Conservation (phyloP, 2,329 filamentous ascomycete genomes). For the Sporothrix variecibatus region DNA sequence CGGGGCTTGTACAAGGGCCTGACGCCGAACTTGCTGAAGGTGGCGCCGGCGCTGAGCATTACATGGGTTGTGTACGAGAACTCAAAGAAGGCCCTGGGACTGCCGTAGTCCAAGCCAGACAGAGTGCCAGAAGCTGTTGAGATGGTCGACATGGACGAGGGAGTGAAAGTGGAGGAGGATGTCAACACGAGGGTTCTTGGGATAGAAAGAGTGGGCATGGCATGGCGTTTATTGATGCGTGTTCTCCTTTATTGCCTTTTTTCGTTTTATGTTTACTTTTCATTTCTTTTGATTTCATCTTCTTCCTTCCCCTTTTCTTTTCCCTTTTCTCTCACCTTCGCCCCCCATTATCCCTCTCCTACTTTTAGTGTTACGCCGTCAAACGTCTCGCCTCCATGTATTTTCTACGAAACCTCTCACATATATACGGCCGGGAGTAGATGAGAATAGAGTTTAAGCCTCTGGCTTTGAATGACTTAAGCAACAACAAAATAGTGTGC, state of each 20-base stretch:
- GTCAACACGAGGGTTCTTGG: not conserved
- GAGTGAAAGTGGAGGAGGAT: not conserved
- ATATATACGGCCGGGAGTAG: slow-evolving; percentile 5
- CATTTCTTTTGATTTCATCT: not conserved
- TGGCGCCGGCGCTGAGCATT: slow-evolving; percentile 93
- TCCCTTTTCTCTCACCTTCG: not conserved
- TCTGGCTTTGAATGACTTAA: not conserved
- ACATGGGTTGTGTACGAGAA: slow-evolving; percentile 94
- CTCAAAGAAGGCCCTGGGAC: slow-evolving; percentile 69
- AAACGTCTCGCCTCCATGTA: slow-evolving; percentile 10
- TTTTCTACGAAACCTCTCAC: not conserved
- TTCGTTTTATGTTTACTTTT: not conserved
- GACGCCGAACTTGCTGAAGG: slow-evolving; percentile 93
- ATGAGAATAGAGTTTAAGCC: not conserved
- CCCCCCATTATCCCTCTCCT: not conserved
- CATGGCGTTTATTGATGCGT: slow-evolving; percentile 2
- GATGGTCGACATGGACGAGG: not conserved
- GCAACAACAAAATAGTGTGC: not conserved
- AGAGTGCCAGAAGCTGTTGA: not conserved
- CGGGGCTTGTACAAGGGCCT: slow-evolving; percentile 91
- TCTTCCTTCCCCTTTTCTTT: not conserved
- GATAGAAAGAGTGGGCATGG: slow-evolving; percentile 12
- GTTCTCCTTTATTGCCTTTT: not conserved
- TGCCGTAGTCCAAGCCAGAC: slow-evolving; percentile 43
- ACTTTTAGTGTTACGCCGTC: not conserved